Conservation (phyloP, 2,329 filamentous ascomycete genomes). For the Leptodontidium sp. region DNA sequence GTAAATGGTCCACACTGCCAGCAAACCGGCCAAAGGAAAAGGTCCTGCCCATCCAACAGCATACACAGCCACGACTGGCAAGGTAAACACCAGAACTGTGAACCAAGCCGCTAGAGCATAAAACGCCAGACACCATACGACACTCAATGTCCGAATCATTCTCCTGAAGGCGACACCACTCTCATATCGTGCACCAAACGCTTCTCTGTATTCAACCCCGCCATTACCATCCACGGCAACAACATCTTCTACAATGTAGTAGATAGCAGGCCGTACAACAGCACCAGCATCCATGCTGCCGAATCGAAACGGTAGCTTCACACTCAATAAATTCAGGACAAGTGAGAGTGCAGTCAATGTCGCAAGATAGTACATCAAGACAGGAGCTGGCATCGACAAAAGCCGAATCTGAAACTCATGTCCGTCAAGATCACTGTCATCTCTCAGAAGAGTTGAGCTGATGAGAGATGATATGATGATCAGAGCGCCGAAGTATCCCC, state of each 20-base stretch:
- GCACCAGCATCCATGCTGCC: slow-evolving; percentile 33
- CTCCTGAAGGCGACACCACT: slow-evolving; percentile 51
- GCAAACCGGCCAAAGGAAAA: slow-evolving; percentile 34
- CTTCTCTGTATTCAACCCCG: slow-evolving; percentile 56
- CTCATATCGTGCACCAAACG: slow-evolving; percentile 51
- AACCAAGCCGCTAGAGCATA: slow-evolving; percentile 31
- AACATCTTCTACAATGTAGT: slow-evolving; percentile 75
- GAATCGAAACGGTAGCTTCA: slow-evolving; percentile 37
- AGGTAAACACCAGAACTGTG: slow-evolving; percentile 30
- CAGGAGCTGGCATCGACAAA: slow-evolving; percentile 29
- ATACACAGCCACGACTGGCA: slow-evolving; percentile 35
- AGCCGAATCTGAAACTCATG: slow-evolving; percentile 35
- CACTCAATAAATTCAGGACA: slow-evolving; percentile 26
- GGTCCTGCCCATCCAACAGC: slow-evolving; percentile 39
- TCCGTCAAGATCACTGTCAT: slow-evolving; percentile 32
- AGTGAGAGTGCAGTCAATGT: slow-evolving; percentile 34
- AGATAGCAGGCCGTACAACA: slow-evolving; percentile 58
- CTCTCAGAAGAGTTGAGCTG: slow-evolving; percentile 33
- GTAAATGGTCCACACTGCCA: slow-evolving; percentile 36
- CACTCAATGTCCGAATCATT: slow-evolving; percentile 48
- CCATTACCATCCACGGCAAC: slow-evolving; percentile 72
- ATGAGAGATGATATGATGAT: slow-evolving; percentile 38
- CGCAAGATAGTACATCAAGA: slow-evolving; percentile 39
- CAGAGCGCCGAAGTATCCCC: slow-evolving; percentile 39
- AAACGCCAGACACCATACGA: slow-evolving; percentile 38